Conservation (phyloP, 352 stramenopile genomes). For the Globisporangium abappressorium region DNA sequence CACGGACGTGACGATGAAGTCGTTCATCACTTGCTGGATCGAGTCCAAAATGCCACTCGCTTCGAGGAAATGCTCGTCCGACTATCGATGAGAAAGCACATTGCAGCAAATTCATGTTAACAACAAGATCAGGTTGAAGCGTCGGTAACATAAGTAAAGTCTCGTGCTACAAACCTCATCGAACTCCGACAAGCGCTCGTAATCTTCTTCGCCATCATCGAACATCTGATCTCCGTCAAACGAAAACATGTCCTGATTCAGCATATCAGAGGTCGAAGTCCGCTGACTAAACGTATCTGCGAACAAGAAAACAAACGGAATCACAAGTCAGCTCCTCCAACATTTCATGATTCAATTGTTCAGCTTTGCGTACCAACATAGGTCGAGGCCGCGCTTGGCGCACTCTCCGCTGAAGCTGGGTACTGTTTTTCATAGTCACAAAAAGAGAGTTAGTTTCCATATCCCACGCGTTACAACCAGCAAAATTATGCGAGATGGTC, state of each 20-base stretch:
- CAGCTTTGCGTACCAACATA: constrained; percentile 14
- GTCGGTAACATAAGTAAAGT: neutral
- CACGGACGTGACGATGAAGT: constrained; percentile 34
- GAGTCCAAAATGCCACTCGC: constrained; percentile 77
- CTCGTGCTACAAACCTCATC: constrained; percentile 40
- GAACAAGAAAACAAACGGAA: too few relatives aligned
- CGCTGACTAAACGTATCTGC: constrained; percentile 44
- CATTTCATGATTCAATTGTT: neutral
- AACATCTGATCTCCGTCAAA: constrained; percentile 42
- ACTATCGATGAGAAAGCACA: constrained; percentile 25
- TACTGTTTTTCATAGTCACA: neutral
- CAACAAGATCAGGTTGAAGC: neutral
- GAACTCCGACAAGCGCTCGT: constrained; percentile 69
- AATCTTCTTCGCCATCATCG: constrained; percentile 39
- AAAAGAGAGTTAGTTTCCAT: neutral
- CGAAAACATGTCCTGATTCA: constrained; percentile 34
- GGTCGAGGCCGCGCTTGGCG: constrained; percentile 35
- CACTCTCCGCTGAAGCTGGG: constrained; percentile 14
- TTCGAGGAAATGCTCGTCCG: constrained; percentile 70
- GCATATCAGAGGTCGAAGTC: constrained; percentile 30
- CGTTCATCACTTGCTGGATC: constrained; percentile 79
- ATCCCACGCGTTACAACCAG: neutral
- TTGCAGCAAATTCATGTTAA: neutral
- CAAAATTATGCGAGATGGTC: neutral
- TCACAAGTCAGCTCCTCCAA: neutral